Evolutionary conservation across 352 stramenopile genomes (phyloP).

Genomic region (Globisporangium carolinianum): DNA sequence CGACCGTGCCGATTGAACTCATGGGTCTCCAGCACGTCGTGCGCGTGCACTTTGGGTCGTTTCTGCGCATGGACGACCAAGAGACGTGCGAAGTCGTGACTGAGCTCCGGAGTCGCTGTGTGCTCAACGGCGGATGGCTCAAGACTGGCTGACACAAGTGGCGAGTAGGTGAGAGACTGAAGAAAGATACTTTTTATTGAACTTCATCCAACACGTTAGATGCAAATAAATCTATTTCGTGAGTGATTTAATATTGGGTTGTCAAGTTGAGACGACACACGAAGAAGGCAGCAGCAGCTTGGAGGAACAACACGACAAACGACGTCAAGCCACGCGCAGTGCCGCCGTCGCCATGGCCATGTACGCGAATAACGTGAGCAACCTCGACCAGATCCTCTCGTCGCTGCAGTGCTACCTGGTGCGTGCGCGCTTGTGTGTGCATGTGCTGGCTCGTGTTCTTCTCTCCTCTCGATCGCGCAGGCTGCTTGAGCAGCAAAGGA

Average conservation of each 20-base stretch:
- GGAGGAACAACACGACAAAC: neutral
- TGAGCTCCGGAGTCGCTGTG: conserved; percentile 41
- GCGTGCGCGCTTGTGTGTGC: conserved; percentile 3
- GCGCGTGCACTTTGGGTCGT: conserved; percentile 50
- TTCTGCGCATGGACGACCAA: conserved; percentile 51
- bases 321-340: too few relatives aligned
- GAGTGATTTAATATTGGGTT: too few relatives aligned
- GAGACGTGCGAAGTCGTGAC: conserved; percentile 62
- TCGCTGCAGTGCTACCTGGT: conserved; percentile 81
- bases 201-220: too few relatives aligned
- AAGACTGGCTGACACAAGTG: conserved; percentile 26
- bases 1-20: conserved; percentile 55
- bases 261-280: too few relatives aligned
- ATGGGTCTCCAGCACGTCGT: conserved; percentile 40
- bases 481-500: too few relatives aligned
- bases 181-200: too few relatives aligned
- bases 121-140: conserved; percentile 53
- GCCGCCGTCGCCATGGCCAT: conserved; percentile 22
- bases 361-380: conserved; percentile 84
- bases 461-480: too few relatives aligned
- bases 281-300: neutral
- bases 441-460: neutral
- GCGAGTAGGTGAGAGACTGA: too few relatives aligned
- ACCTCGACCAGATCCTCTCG: conserved; percentile 83
- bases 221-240: too few relatives aligned